These are phyloP conservation scores for Backusella australiensis DNA, from an alignment of 192 early-diverging fungal genomes.

Conservation along the genomic window DNA sequence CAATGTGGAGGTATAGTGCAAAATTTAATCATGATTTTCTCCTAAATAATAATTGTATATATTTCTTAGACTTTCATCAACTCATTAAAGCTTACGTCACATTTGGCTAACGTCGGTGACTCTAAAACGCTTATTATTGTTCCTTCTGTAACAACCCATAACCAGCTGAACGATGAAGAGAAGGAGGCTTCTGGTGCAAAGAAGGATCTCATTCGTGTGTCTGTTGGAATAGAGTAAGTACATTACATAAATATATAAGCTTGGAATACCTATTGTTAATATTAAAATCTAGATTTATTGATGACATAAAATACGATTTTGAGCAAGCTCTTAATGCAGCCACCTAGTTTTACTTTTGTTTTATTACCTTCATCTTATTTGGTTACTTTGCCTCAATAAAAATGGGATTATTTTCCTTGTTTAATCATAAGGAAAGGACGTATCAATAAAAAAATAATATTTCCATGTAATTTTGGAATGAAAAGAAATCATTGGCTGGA, in stretches of 20 bases:
- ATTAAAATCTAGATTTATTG: conserved; percentile 45
- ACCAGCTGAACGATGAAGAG: conserved; percentile 82
- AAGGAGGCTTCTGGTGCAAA: conserved; percentile 71
- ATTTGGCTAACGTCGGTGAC: conserved; percentile 94
- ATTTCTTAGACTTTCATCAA: conserved; percentile 65
- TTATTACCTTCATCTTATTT: not conserved
- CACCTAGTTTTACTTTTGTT: not conserved
- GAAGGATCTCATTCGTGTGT: conserved; percentile 78
- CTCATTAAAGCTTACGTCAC: conserved; percentile 73
- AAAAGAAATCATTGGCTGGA: too few species aligned
- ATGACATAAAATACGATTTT: conserved; percentile 69
- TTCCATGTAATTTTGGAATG: too few species aligned
- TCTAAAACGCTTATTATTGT: conserved; percentile 86
- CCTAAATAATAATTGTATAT: not conserved
- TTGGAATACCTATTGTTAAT: not conserved
- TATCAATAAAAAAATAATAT: too few species aligned
- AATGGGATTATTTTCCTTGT: too few species aligned
- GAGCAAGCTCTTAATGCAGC: conserved; percentile 43
- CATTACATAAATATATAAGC: not conserved
- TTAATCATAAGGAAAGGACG: too few species aligned
- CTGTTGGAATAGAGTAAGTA: conserved; percentile 75
- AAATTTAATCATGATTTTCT: not conserved
- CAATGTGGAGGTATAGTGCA: conserved; percentile 13
- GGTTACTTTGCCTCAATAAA: too few species aligned
- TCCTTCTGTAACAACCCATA: conserved; percentile 83